These are phyloP conservation scores for Schizosaccharomyces osmophilus DNA, from an alignment of 805 yeast species.

Conservation along the genomic window DNA sequence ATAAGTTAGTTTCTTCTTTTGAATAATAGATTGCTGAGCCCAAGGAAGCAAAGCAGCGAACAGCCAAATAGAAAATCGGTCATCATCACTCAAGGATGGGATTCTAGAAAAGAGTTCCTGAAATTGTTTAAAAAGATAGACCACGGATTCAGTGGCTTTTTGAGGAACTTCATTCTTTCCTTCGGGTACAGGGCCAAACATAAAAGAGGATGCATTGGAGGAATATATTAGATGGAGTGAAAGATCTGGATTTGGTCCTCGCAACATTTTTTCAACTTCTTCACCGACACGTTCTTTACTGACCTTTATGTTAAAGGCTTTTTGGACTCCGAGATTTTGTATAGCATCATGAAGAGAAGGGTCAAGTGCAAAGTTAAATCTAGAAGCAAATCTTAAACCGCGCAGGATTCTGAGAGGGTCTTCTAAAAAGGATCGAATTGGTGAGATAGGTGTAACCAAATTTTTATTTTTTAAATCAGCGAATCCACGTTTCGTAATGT, in stretches of 20 bases:
- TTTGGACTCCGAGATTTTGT: constrained; percentile 31
- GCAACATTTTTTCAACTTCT: constrained; percentile 56
- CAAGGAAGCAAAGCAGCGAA: neutral
- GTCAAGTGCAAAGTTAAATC: constrained; percentile 47
- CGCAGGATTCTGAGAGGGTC: constrained; percentile 83
- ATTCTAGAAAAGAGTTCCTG: neutral
- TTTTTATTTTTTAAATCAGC: constrained; percentile 45
- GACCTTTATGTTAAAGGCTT: constrained; percentile 43
- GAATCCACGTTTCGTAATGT: constrained; percentile 55
- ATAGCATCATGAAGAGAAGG: constrained; percentile 33
- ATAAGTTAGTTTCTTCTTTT: neutral
- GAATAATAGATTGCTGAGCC: neutral
- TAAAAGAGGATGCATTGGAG: constrained; percentile 3
- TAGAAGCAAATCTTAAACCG: constrained; percentile 61
- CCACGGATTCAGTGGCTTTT: constrained; percentile 1
- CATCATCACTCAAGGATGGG: neutral
- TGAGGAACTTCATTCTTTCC: constrained; percentile 7
- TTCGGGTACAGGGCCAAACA: constrained; percentile 7
- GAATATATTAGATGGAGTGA: constrained; percentile 8
- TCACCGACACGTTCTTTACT: constrained; percentile 77
- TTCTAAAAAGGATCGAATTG: constrained; percentile 65
- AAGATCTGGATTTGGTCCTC: constrained; percentile 12
- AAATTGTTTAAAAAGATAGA: constrained; percentile 4
- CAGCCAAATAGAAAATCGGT: neutral
- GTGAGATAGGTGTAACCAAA: constrained; percentile 69